Percentiles rank a stretch among this genome's conserved stretches.
Conservation (phyloP, 2,329 filamentous ascomycete species). For the Sclerotiophoma versabilis region DNA sequence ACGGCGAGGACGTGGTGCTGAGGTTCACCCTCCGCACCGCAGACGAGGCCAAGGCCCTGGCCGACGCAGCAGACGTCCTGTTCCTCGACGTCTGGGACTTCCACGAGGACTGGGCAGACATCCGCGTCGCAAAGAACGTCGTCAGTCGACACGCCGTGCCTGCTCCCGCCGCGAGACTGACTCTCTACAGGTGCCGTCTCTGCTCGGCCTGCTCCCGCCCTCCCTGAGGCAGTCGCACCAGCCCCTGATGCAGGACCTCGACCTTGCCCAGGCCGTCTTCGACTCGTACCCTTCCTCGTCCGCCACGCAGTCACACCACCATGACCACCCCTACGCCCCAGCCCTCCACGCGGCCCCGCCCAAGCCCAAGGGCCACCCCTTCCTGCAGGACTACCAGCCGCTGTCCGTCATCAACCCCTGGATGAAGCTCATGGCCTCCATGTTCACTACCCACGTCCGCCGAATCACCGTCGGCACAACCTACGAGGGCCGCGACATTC, state of each 20-base stretch:
- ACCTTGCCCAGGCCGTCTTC: constrained; percentile 75
- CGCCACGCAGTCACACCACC: constrained; percentile 36
- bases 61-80: constrained; percentile 75
- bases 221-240: constrained; percentile 76
- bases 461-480: constrained; percentile 81
- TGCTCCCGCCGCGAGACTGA: not conserved
- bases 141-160: constrained; percentile 55
- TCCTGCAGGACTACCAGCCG: constrained; percentile 93
- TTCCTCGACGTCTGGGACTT: constrained; percentile 93
- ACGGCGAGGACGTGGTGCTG: constrained; percentile 84
- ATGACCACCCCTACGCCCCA: constrained; percentile 35
- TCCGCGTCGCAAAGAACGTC: constrained; percentile 77
- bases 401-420: constrained; percentile 84
- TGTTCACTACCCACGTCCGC: constrained; percentile 83
- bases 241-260: constrained; percentile 75
- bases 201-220: constrained; percentile 78
- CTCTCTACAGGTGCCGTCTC: constrained; percentile 63
- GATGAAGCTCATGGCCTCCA: constrained; percentile 88
- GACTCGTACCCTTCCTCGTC: constrained; percentile 71
- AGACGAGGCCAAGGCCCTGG: constrained; percentile 73
- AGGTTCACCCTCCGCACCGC: constrained; percentile 79
- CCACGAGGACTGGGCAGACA: constrained; percentile 81
- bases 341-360: constrained; percentile 38
- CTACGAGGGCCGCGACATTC: constrained; percentile 86
- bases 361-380: constrained; percentile 66